Base-by-base conservation (phyloP, 2,329 filamentous ascomycete genomes). In the Macroventuria anomochaeta region DNA sequence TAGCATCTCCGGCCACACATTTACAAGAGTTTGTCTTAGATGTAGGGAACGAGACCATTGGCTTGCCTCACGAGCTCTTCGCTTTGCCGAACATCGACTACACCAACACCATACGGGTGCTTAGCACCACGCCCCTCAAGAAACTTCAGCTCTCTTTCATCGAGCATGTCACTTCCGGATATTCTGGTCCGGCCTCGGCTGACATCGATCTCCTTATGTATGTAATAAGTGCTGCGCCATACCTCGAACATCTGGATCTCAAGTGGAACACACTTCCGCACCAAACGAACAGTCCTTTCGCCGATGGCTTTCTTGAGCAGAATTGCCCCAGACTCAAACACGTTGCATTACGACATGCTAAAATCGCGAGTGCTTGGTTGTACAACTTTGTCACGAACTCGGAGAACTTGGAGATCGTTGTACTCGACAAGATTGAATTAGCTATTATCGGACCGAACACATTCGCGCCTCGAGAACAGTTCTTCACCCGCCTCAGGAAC, bases 21-120 rank as follows among this genome's bases (percentile, higher is more conserved):
- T 46, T 80, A 12, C 55, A 69, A 2, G 76, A 77, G 39, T 57
- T 80, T 2, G 29, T 72, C 5, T 12, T 79, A 5, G 71, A 78
- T 39, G 61, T 53, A 4, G 59, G 57, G 4, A 42, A 55, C 17
- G 57, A 62, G 17, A 17, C 21, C 1, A 52, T 26, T 3, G 57
- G 51, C 13, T 39, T 58, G 10, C 38, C 48, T 31, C 39, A 56
- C 28, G 40, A 55, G 18, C 25, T 60, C 10, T 41, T 62, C 3
- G 15, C 39, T 10, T 8, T 29, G 2, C 37, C 32, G 12, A 58
- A 42, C 11, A 15, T 39, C 5, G 50, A 59, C 25, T 53, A 46
- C 38, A 25, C 44, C 2, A 44, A 58, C 17, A 65, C 61, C 1
- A 32, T 50, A 15, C 44, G 23, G 5, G 28, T 20, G n/a, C 11